Percentiles rank a stretch among this genome's conserved stretches.
Conservation (phyloP, 371 early-diverging fungal species). For the Mucor irregularis region DNA sequence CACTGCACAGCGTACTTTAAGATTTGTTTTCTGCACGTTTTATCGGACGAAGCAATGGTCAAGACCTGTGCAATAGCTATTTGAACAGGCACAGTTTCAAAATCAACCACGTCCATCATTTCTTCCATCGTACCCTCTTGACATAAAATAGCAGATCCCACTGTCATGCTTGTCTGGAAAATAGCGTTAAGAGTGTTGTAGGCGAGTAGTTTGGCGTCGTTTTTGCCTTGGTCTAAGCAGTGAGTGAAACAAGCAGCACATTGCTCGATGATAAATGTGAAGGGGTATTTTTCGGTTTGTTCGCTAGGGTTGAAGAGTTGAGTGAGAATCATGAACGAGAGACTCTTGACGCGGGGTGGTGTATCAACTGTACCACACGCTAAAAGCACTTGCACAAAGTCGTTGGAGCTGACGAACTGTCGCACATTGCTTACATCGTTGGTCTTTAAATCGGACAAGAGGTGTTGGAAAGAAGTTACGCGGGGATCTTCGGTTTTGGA, state of each 20-base stretch:
- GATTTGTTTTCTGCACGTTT: constrained; percentile 61
- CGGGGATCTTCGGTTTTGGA: constrained; percentile 6
- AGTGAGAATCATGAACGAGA: constrained; percentile 45
- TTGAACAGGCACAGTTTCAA: constrained; percentile 65
- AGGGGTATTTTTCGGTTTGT: constrained; percentile 16
- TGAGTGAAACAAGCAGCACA: constrained; percentile 43
- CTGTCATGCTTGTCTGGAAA: constrained; percentile 62
- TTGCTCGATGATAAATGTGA: constrained; percentile 37
- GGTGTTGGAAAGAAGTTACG: constrained; percentile 18
- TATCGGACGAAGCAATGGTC: constrained; percentile 67
- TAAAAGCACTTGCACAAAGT: constrained; percentile 33
- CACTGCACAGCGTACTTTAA: constrained; percentile 55
- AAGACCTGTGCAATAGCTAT: constrained; percentile 62
- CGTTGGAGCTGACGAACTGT: constrained; percentile 28
- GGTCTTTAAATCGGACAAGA: constrained; percentile 15
- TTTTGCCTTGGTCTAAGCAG: constrained; percentile 45
- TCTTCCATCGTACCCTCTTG: constrained; percentile 66
- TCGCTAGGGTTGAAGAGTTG: constrained; percentile 33
- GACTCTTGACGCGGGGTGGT: constrained; percentile 27
- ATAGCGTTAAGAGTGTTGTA: constrained; percentile 63
- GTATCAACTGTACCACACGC: constrained; percentile 35
- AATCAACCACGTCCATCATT: constrained; percentile 71
- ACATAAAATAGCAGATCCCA: constrained; percentile 64
- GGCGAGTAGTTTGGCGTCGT: constrained; percentile 41
- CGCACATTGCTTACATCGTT: constrained; percentile 13